phyloP scores from a whole-genome alignment of 2,329 filamentous ascomycete species.

The Alternaria sp. region DNA sequence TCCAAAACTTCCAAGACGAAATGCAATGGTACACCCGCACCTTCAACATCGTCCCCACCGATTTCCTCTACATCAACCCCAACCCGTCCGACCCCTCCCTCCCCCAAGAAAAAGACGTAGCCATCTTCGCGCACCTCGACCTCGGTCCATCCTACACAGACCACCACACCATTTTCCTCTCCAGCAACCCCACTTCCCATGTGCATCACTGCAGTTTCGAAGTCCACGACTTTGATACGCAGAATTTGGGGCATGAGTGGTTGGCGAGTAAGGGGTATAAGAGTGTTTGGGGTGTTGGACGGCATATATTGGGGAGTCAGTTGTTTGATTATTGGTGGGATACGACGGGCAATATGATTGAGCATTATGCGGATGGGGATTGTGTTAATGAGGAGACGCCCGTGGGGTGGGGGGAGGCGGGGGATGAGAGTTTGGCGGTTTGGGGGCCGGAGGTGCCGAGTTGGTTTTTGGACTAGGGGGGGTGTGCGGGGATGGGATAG shows the following conservation, averaged over 20 bases:
- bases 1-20: conserved; percentile 46
- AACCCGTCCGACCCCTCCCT: background rate
- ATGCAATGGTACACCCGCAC: conserved; percentile 54
- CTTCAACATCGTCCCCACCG: conserved; percentile 57
- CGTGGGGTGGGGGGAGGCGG: conserved; percentile 50
- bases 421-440: conserved; percentile 50
- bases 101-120: conserved; percentile 46
- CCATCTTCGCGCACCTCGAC: conserved; percentile 63
- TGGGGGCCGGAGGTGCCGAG: conserved; percentile 52
- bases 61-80: conserved; percentile 50
- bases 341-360: conserved; percentile 67
- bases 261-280: conserved; percentile 67
- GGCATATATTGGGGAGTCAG: conserved; percentile 73
- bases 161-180: conserved; percentile 64
- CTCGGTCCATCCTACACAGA: conserved; percentile 58
- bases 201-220: conserved; percentile 75
- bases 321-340: conserved; percentile 79
- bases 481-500: too few relatives aligned
- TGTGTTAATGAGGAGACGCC: conserved; percentile 65
- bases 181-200: conserved; percentile 51
- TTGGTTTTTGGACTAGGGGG: conserved; percentile 48
- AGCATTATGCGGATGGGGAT: conserved; percentile 76
- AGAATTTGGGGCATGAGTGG: conserved; percentile 74
- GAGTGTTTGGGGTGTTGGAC: conserved; percentile 73
- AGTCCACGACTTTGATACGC: conserved; percentile 72